A percentile compares a stretch with the other conserved stretches of the same genome.
These are phyloP conservation scores for Schwanniomyces yamadae DNA, from an alignment of 805 yeast species.

Conservation along the genomic window DNA sequence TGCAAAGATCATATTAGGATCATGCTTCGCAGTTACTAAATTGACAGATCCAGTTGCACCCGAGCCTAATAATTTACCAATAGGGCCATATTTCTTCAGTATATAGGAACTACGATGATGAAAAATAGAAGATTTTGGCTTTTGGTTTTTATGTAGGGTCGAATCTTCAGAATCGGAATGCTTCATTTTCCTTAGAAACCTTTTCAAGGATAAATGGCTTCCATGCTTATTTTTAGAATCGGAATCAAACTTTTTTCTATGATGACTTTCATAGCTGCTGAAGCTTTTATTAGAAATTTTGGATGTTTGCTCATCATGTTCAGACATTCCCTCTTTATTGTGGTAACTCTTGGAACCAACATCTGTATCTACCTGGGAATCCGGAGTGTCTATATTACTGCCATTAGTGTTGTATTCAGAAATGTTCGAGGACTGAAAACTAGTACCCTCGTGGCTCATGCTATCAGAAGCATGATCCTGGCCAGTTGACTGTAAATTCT, in stretches of 20 bases:
- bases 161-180: conserved; percentile 11
- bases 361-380: no score
- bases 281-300: no score
- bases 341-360: no score
- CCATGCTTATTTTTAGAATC: conserved; percentile 7
- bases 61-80: conserved; percentile 75
- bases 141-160: conserved; percentile 5
- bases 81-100: conserved; percentile 60
- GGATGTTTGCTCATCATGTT: no score
- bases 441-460: background rate
- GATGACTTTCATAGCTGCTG: no score
- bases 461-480: background rate
- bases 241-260: background rate
- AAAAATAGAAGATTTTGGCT: conserved; percentile 5
- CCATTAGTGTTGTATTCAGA: no score
- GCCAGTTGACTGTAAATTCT: background rate
- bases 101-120: conserved; percentile 22
- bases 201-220: conserved; percentile 37
- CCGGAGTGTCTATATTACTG: no score
- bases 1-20: conserved; percentile 61
- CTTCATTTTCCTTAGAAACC: conserved; percentile 53
- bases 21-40: conserved; percentile 60
- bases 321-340: no score
- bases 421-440: no score
- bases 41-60: conserved; percentile 97